Conservation (phyloP, 257 asterid species). For the Solanum chilense region DNA sequence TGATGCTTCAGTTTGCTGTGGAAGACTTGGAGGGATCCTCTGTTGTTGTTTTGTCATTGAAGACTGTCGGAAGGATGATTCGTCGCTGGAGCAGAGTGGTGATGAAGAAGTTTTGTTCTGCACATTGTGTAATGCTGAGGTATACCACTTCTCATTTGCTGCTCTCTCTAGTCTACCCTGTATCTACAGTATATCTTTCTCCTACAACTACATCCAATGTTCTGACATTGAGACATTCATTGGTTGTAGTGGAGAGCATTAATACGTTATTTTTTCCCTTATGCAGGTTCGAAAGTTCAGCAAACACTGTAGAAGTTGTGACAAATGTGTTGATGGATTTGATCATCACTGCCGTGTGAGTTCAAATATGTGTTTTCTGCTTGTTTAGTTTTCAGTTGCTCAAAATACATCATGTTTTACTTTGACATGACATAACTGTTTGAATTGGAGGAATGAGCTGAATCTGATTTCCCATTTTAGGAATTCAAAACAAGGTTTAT, state of each 20-base stretch:
- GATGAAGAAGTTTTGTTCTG: slow-evolving; percentile 95
- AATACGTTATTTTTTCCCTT: neutral
- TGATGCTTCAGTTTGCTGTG: slow-evolving; percentile 37
- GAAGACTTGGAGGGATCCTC: slow-evolving; percentile 50
- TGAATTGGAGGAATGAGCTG: neutral
- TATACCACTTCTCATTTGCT: slow-evolving; percentile 9
- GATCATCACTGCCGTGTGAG: slow-evolving; percentile 99
- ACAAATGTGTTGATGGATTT: slow-evolving; percentile 97
- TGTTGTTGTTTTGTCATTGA: slow-evolving; percentile 63
- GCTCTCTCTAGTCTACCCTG: neutral
- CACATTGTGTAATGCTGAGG: slow-evolving; percentile 97
- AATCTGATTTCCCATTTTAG: neutral
- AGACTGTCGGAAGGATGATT: slow-evolving; percentile 69
- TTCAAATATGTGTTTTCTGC: slow-evolving; percentile 9
- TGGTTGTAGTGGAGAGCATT: neutral
- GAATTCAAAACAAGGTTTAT: neutral
- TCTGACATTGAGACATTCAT: neutral
- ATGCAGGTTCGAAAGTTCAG: slow-evolving; percentile 81
- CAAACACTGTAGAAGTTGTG: slow-evolving; percentile 98
- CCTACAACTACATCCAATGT: neutral
- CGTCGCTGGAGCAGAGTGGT: slow-evolving; percentile 33
- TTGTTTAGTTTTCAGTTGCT: neutral
- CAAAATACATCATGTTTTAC: neutral
- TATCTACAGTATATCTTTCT: neutral
- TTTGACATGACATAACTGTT: neutral